Percentiles rank a stretch among this genome's conserved stretches.
These are phyloP conservation scores for Penicillium sclerotigenum DNA, from an alignment of 2,329 filamentous ascomycete species.

Conservation along the genomic window DNA sequence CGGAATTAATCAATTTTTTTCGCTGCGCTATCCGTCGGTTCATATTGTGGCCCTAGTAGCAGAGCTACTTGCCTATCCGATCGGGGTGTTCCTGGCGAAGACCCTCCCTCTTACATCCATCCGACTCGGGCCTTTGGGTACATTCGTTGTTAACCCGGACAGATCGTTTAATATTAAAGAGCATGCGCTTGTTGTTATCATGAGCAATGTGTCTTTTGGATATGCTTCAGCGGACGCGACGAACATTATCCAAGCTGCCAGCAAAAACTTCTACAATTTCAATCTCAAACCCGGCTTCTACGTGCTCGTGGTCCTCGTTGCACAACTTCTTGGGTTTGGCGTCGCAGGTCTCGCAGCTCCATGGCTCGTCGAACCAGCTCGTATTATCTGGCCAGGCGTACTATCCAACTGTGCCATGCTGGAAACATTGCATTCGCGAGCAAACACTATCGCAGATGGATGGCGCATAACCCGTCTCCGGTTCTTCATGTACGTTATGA, in stretches of 20 bases:
- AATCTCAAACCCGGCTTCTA: constrained; percentile 39
- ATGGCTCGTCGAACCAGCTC: constrained; percentile 41
- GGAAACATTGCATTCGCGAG: constrained; percentile 38
- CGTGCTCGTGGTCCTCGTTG: constrained; percentile 39
- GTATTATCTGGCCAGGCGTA: constrained; percentile 41
- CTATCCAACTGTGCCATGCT: constrained; percentile 41
- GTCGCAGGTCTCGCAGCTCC: constrained; percentile 38
- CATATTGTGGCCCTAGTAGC: constrained; percentile 48
- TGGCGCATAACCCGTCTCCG: constrained; percentile 41
- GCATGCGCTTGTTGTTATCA: constrained; percentile 47
- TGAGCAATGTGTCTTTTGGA: constrained; percentile 51
- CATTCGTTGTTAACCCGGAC: constrained; percentile 40
- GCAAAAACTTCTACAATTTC: constrained; percentile 41
- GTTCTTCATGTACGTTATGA: constrained; percentile 37
- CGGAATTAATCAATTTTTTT: constrained; percentile 50
- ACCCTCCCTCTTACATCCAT: constrained; percentile 38
- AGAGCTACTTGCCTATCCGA: constrained; percentile 45
- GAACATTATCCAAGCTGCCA: constrained; percentile 47
- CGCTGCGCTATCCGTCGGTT: constrained; percentile 47
- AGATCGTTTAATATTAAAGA: constrained; percentile 49
- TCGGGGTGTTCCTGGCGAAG: constrained; percentile 42
- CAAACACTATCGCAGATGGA: constrained; percentile 38
- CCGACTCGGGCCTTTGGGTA: constrained; percentile 18
- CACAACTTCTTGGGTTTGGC: constrained; percentile 42
- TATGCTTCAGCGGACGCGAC: constrained; percentile 47